Conservation (phyloP, 805 yeast genomes). For the Cyberlindnera subsufficiens region DNA sequence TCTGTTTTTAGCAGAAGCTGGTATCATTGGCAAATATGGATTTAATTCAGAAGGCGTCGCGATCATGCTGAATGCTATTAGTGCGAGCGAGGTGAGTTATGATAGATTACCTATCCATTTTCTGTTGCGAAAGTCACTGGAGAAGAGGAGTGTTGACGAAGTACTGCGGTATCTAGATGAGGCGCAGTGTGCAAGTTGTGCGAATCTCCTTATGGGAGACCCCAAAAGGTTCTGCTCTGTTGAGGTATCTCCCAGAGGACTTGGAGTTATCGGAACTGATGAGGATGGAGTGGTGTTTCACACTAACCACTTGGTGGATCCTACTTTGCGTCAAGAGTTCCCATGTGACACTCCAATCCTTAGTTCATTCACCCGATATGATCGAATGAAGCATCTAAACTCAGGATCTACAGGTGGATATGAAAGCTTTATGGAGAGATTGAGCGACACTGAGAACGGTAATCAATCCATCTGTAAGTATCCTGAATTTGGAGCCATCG, state of each 20-base stretch:
- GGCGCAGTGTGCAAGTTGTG: conserved; percentile 21
- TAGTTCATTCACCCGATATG: conserved; percentile 15
- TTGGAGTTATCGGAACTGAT: conserved; percentile 12
- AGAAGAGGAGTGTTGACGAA: conserved; percentile 17
- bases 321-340: conserved; percentile 1
- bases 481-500: conserved; percentile 11
- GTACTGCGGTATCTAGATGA: conserved; percentile 9
- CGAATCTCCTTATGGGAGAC: conserved; percentile 22
- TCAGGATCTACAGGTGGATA: conserved; percentile 10
- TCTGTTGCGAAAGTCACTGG: conserved; percentile 29
- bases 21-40: conserved; percentile 23
- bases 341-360: conserved; percentile 11
- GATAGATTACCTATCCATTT: conserved; percentile 32
- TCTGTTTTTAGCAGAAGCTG: conserved; percentile 23
- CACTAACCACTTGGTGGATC: conserved; percentile 21
- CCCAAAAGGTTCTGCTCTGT: conserved; percentile 14
- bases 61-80: conserved; percentile 19
- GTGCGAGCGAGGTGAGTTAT: conserved; percentile 23
- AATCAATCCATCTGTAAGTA: conserved; percentile 19
- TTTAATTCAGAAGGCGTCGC: conserved; percentile 17
- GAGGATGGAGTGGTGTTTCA: conserved; percentile 15
- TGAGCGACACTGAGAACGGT: conserved; percentile 15
- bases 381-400: conserved; percentile 13
- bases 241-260: conserved; percentile 20
- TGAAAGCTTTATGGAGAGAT: conserved; percentile 16